Evolutionary conservation across 371 early-diverging fungal species (phyloP), one percentile per base, ranked within the genome.

Genomic region (Mucor velutinosus): DNA sequence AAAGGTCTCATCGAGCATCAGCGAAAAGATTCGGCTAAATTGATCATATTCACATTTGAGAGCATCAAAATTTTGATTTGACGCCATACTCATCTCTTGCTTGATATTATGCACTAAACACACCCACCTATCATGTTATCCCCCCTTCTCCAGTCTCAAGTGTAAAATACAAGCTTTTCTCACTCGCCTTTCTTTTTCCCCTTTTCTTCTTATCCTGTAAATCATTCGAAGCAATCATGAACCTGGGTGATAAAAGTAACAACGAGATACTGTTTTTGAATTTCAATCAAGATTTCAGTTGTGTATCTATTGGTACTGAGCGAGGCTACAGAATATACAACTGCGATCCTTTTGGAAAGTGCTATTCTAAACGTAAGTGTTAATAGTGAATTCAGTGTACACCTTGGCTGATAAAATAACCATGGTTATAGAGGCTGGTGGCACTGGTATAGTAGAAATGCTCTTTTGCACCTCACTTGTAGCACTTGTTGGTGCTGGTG

Each of bases 381-480:
- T 3, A 6, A 37, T 37, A 14, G 14, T 14, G 35, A 7, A 35
- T 35, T 8, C 6, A 37, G 14, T 21, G 6, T 25, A 1, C 41
- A 19, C 25, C 3, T 41, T 39, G 12, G n/a, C 25, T 29, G n/a
- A 45, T 45, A 45, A 45, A 45, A 19, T 7, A 19, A 19, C 37
- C 37, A 37, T 51, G 15, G 47, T 0, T 39, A 58, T 66, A 90
- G 92, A 85, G 25, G 92, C 91, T 65, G 93, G 94, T 37, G 96
- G 95, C 8, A 93, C 95, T 19, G 95, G 95, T 25, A 92, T 96
- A 58, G 95, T 95, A 7, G 97, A 97, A 79, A 97, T 98, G 97
- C 84, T 98, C 39, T 98, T 97, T 71, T 93, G 92, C 67, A 97
- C 99, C 1, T 92, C 93, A 7, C 86, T 98, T n/a, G 95, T 98